A percentile compares a stretch with the other conserved stretches of the same genome.
Evolutionary conservation across 495 filamentous ascomycete genomes (phyloP).

Genomic region (Saxispiralis lemnorum): DNA sequence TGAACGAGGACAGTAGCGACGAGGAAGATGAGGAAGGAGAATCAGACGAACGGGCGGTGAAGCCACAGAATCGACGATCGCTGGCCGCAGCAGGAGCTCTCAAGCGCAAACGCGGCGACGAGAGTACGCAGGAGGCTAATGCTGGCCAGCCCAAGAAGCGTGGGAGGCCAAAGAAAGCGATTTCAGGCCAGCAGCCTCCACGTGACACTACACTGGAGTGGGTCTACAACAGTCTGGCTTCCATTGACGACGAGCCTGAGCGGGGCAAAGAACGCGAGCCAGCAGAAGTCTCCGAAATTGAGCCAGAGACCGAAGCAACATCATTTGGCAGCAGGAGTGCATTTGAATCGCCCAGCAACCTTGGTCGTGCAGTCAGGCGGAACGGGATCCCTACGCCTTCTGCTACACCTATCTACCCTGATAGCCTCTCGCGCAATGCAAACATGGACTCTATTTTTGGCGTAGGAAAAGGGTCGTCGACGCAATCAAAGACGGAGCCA

Average conservation of each 20-base stretch:
- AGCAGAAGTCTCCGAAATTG: too few species aligned
- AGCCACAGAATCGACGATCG: background rate
- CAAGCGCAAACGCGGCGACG: constrained; percentile 7
- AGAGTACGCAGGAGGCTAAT: constrained; percentile 8
- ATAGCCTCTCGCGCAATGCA: background rate
- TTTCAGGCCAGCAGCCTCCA: too few species aligned
- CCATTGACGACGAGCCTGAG: too few species aligned
- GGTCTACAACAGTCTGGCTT: too few species aligned
- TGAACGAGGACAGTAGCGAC: constrained; percentile 13
- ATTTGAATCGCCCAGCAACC: too few species aligned
- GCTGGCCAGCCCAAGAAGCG: background rate
- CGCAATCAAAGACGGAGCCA: background rate
- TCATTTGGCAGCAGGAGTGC: too few species aligned
- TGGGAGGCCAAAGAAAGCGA: background rate
- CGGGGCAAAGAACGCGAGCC: too few species aligned
- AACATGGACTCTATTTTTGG: background rate
- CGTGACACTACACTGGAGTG: too few species aligned
- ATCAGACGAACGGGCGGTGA: background rate
- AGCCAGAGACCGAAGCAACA: too few species aligned
- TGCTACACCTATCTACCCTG: background rate
- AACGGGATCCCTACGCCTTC: too few species aligned
- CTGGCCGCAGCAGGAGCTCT: background rate
- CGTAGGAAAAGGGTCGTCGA: background rate
- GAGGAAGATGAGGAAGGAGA: constrained; percentile 14
- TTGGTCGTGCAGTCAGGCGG: too few species aligned